Conservation (phyloP, 163 green algal genomes). For the Scenedesmus sp. region DNA sequence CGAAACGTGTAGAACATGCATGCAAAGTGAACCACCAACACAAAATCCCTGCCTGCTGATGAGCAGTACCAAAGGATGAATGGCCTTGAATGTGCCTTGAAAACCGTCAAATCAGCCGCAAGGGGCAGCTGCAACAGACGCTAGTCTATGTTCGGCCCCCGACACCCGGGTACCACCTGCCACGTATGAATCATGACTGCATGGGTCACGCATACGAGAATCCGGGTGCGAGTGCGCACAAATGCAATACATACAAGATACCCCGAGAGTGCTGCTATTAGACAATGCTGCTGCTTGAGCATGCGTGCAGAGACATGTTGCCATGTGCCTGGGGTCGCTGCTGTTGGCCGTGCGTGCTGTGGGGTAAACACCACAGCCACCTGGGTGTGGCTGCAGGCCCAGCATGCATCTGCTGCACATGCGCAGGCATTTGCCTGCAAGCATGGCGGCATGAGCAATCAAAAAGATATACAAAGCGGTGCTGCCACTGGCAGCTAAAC, state of each 20-base stretch:
- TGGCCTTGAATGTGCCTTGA: neutral
- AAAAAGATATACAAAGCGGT: neutral
- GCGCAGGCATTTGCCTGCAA: neutral
- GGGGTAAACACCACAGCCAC: neutral
- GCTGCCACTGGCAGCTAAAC: neutral
- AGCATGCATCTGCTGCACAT: neutral
- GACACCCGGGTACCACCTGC: neutral
- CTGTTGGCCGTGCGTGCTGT: neutral
- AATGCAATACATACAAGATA: neutral
- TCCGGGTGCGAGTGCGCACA: neutral
- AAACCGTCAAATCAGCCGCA: neutral
- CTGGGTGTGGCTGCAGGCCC: neutral
- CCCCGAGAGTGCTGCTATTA: neutral
- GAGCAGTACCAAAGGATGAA: neutral
- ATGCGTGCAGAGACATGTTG: conserved; percentile 2
- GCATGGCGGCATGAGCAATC: neutral
- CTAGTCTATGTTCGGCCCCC: neutral
- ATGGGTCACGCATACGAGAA: neutral
- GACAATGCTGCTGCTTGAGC: neutral
- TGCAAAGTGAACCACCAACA: neutral
- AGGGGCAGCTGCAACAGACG: neutral
- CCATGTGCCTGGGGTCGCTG: neutral
- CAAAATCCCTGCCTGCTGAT: neutral
- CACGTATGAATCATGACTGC: neutral
- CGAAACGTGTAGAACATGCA: neutral